Conservation (phyloP, 306 rosid genomes). For the Crataegus laevigata region DNA sequence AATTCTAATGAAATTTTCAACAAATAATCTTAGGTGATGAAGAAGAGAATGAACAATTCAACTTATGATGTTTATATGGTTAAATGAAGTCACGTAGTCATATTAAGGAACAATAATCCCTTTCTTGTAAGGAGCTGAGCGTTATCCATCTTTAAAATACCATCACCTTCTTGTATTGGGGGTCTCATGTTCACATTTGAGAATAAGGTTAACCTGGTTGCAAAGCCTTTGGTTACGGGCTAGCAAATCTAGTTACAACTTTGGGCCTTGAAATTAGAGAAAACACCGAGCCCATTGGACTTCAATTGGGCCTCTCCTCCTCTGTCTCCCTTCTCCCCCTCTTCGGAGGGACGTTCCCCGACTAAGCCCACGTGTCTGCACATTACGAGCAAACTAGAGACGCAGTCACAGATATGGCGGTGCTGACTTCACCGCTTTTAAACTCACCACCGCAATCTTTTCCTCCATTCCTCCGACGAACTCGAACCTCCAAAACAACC, state of each 20-base stretch:
- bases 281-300: background rate
- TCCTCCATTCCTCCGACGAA: slow-evolving; percentile 22
- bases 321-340: too few relatives aligned
- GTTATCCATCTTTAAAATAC: too few relatives aligned
- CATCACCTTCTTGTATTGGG: too few relatives aligned
- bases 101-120: background rate
- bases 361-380: background rate
- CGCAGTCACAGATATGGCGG: slow-evolving; percentile 1
- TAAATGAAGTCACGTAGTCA: background rate
- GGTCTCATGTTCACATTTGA: too few relatives aligned
- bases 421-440: background rate
- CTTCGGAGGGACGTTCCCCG: too few relatives aligned
- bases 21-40: too few relatives aligned
- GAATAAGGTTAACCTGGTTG: background rate
- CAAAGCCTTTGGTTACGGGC: background rate
- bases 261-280: background rate
- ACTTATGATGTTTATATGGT: background rate
- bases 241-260: background rate
- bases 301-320: background rate
- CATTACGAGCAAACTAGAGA: background rate
- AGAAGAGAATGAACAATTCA: too few relatives aligned
- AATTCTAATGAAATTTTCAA: too few relatives aligned
- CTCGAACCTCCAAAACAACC: background rate
- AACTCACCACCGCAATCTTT: background rate
- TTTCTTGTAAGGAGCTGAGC: background rate